phyloP scores from a whole-genome alignment of 2,329 filamentous ascomycete species.

The Diaporthe citriasiana region DNA sequence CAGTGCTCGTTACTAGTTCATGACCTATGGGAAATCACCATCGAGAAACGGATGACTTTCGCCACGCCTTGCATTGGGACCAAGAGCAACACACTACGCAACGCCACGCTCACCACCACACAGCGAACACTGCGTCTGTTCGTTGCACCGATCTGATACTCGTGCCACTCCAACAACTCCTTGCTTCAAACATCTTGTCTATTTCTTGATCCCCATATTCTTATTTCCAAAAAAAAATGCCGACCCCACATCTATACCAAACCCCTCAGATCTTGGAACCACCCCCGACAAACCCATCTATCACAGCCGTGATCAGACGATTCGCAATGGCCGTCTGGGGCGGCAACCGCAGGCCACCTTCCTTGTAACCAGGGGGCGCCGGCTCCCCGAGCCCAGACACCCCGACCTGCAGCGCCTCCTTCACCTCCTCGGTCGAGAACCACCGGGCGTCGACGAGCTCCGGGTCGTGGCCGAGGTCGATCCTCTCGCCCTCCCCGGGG shows the following conservation, averaged over 20 bases:
- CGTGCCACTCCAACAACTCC: slow-evolving; percentile 13
- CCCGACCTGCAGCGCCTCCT: slow-evolving; percentile 78
- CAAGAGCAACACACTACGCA: no score
- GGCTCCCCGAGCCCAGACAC: slow-evolving; percentile 76
- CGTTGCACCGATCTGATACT: neutral
- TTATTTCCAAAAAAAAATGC: neutral
- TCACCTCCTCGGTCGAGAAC: slow-evolving; percentile 86
- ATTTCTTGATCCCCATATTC: neutral
- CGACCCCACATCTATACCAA: neutral
- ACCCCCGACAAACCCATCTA: slow-evolving; percentile 77
- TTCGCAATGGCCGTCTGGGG: slow-evolving; percentile 93
- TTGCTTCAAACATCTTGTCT: slow-evolving; percentile 20
- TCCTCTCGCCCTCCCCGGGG: slow-evolving; percentile 80
- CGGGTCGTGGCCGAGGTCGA: slow-evolving; percentile 88
- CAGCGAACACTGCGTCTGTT: neutral
- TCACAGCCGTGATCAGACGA: slow-evolving; percentile 84
- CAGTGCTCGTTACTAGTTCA: neutral
- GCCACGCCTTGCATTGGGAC: neutral
- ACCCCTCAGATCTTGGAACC: slow-evolving; percentile 63
- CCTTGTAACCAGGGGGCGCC: slow-evolving; percentile 76
- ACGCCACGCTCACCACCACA: neutral
- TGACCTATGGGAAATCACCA: neutral
- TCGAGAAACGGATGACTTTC: neutral
- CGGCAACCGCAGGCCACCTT: slow-evolving; percentile 84
- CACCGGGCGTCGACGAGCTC: slow-evolving; percentile 93